phyloP scores from a whole-genome alignment of 768 basidiomycete genomes.

The Phlebiopsis flavidoalba region DNA sequence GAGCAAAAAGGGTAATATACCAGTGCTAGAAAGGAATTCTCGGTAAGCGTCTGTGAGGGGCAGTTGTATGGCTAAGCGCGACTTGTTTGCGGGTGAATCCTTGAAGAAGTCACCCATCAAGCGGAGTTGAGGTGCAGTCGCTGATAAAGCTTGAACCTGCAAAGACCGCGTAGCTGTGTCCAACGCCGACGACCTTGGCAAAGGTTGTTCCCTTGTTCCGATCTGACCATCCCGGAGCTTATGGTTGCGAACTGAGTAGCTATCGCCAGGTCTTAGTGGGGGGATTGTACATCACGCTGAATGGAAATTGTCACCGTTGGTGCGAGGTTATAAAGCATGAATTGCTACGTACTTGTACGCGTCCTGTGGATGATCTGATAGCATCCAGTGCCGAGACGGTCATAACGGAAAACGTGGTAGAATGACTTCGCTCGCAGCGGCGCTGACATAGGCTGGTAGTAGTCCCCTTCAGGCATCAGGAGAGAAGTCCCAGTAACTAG shows the following conservation, averaged over 20 bases:
- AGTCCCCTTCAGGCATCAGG: background rate
- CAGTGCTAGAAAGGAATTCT: background rate
- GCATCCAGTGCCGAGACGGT: background rate
- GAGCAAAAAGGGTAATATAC: background rate
- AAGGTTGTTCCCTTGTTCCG: background rate
- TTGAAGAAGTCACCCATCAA: background rate
- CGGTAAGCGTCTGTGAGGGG: no score
- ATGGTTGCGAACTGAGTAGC: background rate
- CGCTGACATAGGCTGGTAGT: background rate
- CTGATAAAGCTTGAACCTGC: background rate
- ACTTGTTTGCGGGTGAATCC: no score
- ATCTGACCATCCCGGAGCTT: background rate
- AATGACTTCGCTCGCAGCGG: background rate
- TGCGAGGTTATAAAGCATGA: background rate
- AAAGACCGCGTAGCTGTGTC: background rate
- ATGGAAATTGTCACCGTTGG: no score
- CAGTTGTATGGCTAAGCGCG: no score
- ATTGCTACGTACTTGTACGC: background rate
- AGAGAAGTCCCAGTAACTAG: slow-evolving; percentile 2
- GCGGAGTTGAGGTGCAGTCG: background rate
- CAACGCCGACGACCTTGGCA: background rate
- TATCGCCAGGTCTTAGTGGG: background rate
- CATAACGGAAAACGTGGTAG: background rate
- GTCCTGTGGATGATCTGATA: background rate
- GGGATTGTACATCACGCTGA: background rate